Conservation (phyloP, 345 rosid species). For the Rhodamnia argentea region DNA sequence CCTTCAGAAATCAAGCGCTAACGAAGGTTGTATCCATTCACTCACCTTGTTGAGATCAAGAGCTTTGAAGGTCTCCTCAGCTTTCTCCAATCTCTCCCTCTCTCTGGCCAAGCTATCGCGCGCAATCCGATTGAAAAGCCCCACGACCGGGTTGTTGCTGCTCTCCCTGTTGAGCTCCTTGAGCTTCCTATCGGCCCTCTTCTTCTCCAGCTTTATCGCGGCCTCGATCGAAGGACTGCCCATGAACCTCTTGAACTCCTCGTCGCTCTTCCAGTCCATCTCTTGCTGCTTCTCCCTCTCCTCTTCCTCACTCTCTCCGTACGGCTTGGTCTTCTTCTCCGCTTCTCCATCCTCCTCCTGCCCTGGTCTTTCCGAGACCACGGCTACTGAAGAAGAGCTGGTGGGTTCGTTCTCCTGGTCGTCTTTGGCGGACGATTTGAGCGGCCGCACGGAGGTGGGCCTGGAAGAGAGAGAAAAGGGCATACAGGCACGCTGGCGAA, state of each 20-base stretch:
- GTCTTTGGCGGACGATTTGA: background rate
- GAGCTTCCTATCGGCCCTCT: slow-evolving; percentile 83
- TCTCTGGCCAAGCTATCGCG: slow-evolving; percentile 59
- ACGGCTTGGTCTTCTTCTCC: slow-evolving; percentile 4
- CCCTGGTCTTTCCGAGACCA: slow-evolving; percentile 26
- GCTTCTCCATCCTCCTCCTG: background rate
- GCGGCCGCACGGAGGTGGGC: background rate
- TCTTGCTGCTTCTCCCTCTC: slow-evolving; percentile 54
- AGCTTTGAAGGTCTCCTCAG: slow-evolving; percentile 76
- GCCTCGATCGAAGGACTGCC: slow-evolving; percentile 96
- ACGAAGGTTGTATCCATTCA: background rate
- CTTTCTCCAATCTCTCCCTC: slow-evolving; percentile 75
- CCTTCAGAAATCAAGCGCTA: background rate
- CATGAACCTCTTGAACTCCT: slow-evolving; percentile 95
- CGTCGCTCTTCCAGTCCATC: slow-evolving; percentile 84
- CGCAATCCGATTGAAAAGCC: slow-evolving; percentile 41
- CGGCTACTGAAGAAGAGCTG: slow-evolving; percentile 31
- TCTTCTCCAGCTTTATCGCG: slow-evolving; percentile 91
- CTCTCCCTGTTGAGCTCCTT: slow-evolving; percentile 66
- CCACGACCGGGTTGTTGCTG: slow-evolving; percentile 39
- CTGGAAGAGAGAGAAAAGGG: slow-evolving; percentile 1
- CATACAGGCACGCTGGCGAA: background rate
- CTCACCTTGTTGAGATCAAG: slow-evolving; percentile 91
- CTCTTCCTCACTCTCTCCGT: slow-evolving; percentile 11
- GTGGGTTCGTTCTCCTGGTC: background rate